These are phyloP conservation scores for Lepiota venenata DNA, from an alignment of 768 basidiomycete species.

Conservation along the genomic window DNA sequence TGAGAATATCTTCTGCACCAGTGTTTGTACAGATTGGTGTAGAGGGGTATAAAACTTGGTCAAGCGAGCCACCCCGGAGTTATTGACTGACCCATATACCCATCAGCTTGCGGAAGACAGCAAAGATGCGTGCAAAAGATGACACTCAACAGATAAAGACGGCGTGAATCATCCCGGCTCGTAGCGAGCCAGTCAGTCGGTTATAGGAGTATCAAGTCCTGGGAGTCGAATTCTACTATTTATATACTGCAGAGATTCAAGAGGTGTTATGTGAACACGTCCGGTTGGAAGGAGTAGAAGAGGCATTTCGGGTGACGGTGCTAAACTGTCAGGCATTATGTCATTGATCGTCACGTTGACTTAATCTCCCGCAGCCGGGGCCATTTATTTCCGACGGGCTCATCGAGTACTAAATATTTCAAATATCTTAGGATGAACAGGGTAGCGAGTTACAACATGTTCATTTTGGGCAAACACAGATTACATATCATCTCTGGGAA, in stretches of 20 bases:
- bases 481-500: constrained; percentile 56
- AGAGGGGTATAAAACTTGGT: constrained; percentile 89
- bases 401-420: too few relatives aligned
- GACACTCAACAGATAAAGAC: constrained; percentile 73
- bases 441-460: not conserved
- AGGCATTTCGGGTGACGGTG: not conserved
- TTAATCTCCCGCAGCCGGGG: not conserved
- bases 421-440: too few relatives aligned
- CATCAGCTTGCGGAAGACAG: constrained; percentile 9
- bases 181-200: not conserved
- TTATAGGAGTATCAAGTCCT: not conserved
- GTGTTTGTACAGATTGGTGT: constrained; percentile 59
- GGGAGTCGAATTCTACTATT: not conserved
- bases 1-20: constrained; percentile 88
- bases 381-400: too few relatives aligned
- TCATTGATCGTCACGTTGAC: not conserved
- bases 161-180: constrained; percentile 68
- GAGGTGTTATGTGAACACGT: too few relatives aligned
- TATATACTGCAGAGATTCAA: not conserved
- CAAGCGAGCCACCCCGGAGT: constrained; percentile 79
- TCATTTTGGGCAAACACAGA: not conserved
- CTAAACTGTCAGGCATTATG: not conserved
- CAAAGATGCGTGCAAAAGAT: constrained; percentile 12
- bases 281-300: not conserved
- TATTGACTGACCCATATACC: constrained; percentile 69